Conservation (phyloP, 83 land plant genomes). For the Larix sibirica region DNA sequence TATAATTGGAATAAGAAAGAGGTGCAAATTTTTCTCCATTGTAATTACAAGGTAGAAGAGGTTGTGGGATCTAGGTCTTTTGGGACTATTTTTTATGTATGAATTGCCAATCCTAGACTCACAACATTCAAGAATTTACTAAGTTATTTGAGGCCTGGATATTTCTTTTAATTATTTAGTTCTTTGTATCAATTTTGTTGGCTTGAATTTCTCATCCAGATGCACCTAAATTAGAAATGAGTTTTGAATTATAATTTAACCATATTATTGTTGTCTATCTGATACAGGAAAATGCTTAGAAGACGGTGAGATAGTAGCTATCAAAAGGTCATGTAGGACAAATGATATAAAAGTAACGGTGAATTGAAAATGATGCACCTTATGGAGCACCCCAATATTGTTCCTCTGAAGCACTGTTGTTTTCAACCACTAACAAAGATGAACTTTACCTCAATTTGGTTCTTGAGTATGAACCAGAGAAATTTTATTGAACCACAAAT, state of each 20-base stretch:
- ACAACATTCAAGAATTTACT: background rate
- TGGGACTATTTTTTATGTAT: conserved; percentile 72
- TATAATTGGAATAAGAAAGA: background rate
- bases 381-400: conserved; percentile 72
- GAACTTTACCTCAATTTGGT: conserved; percentile 72
- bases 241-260: background rate
- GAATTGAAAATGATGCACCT: conserved; percentile 76
- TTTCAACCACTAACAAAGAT: conserved; percentile 72
- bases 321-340: conserved; percentile 69
- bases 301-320: conserved; percentile 61
- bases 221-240: background rate
- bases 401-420: conserved; percentile 62
- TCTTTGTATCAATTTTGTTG: background rate
- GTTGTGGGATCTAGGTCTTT: conserved; percentile 79
- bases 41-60: conserved; percentile 74
- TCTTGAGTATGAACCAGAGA: conserved; percentile 79
- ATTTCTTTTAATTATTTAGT: background rate
- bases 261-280: background rate
- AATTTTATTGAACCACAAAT: conserved; percentile 62
- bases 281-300: conserved; percentile 62
- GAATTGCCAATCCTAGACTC: background rate
- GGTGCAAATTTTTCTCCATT: background rate
- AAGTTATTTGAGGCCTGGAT: background rate
- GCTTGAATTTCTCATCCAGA: background rate
- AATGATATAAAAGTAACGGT: conserved; percentile 67